Evolutionary conservation across 1,284 basidiomycete genomes (phyloP), one percentile per base, ranked within the genome.

Genomic region (Puccinia triticina): DNA sequence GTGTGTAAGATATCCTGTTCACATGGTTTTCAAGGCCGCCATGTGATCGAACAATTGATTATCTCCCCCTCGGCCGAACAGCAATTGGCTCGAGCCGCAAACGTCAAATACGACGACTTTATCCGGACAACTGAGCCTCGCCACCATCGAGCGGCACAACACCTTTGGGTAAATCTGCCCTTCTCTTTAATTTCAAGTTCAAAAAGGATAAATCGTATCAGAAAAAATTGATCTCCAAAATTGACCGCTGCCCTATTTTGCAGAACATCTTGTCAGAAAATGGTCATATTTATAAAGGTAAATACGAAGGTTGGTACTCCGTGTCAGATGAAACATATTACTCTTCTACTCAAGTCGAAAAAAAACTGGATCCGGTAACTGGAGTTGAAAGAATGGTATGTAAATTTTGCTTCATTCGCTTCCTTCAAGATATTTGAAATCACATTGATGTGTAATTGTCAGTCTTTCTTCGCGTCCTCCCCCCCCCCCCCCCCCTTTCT

Each of bases 261-360:
- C 75, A 82, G 77, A 21, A 55, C 72, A 55, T 64, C 18, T 75
- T 87, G 11, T 64, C 74, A n/a, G 84, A 84, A 1, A 80, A 79
- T 12, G 86, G 85, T 0, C 77, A 84, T 61, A 86, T 87, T 59
- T 87, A 87, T 79, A 83, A 86, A 57, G 86, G 86, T 7, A 82
- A 76, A 40, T 86, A 87, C 55, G 83, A 84, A 67, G 87, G 87
- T 12, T 87, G 87, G 87, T 87, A 87, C 50, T 85, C 86, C 8
- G 86, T 87, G 16, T 85, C 85, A 11, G 87, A 87, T 83, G 87
- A 87, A 74, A 85, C 87, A 14, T 87, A 87, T 83, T 87, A 86
- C 72, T 84, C 87, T 0, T 83, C 84, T 10, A 59, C 80, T 21
- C 86, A 87, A 79, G 84, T 87, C 21, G 69, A 81, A 14, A 80